A percentile compares a stretch with the other conserved stretches of the same genome.
These are phyloP conservation scores for Ophiocordyceps robertsii DNA, from an alignment of 2,329 filamentous ascomycete genomes.

Conservation along the genomic window DNA sequence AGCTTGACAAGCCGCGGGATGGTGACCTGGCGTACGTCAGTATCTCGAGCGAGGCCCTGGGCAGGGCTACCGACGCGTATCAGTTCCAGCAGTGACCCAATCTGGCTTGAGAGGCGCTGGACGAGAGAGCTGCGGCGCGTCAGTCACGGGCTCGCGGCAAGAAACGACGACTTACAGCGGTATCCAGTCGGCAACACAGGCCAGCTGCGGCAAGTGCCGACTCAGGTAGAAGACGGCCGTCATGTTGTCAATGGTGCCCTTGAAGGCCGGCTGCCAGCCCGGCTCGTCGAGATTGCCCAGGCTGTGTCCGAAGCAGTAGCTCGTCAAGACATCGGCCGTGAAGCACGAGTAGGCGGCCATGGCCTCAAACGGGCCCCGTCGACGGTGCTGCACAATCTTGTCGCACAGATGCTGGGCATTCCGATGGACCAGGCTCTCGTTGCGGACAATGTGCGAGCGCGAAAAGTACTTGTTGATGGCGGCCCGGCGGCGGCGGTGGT, in stretches of 20 bases:
- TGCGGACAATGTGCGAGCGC: constrained; percentile 11
- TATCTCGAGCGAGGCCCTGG: no score
- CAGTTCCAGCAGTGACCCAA: no score
- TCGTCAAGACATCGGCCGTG: constrained; percentile 18
- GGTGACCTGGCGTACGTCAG: no score
- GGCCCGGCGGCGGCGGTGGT: constrained; percentile 6
- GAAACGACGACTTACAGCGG: not conserved
- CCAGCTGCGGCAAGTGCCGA: not conserved
- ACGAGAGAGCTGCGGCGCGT: no score
- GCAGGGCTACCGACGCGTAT: no score
- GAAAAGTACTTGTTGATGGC: constrained; percentile 18
- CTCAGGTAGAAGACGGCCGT: not conserved
- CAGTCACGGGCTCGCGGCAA: no score
- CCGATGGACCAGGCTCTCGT: constrained; percentile 14
- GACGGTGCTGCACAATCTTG: constrained; percentile 8
- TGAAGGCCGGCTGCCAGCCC: not conserved
- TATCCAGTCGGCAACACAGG: not conserved
- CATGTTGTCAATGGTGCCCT: not conserved
- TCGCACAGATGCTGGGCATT: constrained; percentile 14
- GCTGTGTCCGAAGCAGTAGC: constrained; percentile 18
- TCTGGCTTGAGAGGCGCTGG: no score
- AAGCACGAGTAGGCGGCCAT: constrained; percentile 18
- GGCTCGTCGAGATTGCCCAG: constrained; percentile 5
- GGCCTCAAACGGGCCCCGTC: not conserved
- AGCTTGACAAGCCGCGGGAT: no score